Evolutionary conservation across 306 rosid species (phyloP), one percentile per base, ranked within the genome.

Genomic region (Cicer judaicum): DNA sequence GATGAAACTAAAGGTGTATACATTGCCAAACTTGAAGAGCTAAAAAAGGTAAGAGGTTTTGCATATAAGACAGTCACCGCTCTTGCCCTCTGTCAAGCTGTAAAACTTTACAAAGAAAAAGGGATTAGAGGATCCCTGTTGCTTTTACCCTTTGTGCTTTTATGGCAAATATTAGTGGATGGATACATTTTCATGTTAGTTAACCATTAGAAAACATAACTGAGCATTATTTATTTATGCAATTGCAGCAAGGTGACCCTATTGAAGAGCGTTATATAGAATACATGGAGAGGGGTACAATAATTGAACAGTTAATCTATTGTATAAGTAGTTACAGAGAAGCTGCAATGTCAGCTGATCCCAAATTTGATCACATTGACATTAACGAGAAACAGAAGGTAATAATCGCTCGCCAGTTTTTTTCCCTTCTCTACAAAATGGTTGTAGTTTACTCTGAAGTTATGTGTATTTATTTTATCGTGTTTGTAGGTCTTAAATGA

Each of bases 1-100:
- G 99, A 94, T 62, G 99, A 94, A 79, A 85, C 99, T 19, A 94
- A 94, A 76, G 99, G 97, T 13, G 99, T 94, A 55, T 94, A 94
- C 59, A 63, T 87, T 68, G 92, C 97, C 53, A 94, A 94, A 78
- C 99, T 94, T 46, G 99, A 94, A 84, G 95, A 92, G 68, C 92
- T 94, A 2, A 87, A 90, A 82, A 92, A 86, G 92, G 97, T 90
- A 82, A 49, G 69, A 10, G 41, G 12, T 62, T 68, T 42, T 0
- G 8, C 8, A 18, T 15, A 48, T 41, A 6, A 56, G 47, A 68
- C 34, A 36, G 16, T 72, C 9, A 62, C 19, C 24, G 66, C 68
- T 36, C 49, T 8, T 18, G 7, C 24, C 38, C 52, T 40, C 9
- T 2, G 34, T 56, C 24, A n/a, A 55, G 38, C 19, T 43, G 52